Base-by-base conservation (phyloP, 2,329 filamentous ascomycete species). In the Juglanconis oblonga region DNA sequence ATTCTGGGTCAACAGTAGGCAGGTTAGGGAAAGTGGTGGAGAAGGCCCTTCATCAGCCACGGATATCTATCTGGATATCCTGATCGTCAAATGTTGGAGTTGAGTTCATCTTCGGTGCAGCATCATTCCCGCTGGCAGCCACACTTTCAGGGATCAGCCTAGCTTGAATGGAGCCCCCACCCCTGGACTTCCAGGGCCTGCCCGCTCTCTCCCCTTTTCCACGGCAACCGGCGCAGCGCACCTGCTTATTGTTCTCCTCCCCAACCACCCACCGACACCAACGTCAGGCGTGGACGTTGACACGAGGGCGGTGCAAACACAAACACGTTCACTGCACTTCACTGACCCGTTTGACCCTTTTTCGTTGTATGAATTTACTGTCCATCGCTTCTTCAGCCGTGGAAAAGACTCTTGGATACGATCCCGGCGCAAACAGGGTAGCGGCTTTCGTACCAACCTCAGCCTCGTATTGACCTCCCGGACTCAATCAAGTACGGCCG, bases 381-480 rank as follows among this genome's bases (percentile, higher is more conserved):
- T 53, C 36, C 52, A 53, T 53, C 38, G 36, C 38, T 42, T 53
- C 36, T 38, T 42, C 31, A 13, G 11, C 40, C n/a, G 31, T 33
- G 9, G 29, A 32, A 55, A 35, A 38, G 32, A 48, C 32, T 5
- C 45, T 40, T 14, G 36, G 32, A 31, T 52, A 45, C 49, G 56
- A 24, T 24, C 24, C 24, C 24, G 24, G 24, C 24, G 24, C 24
- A 24, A 24, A 45, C 53, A 36, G 32, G 8, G 33, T 24, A 13
- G 24, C 47, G 9, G 36, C 5, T 35, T 42, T 51, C n/a, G 59
- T 54, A n/a, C 32, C 24, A 44, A 14, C 35, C 32, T 38, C 57
- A 29, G 50, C 57, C 61, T 62, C 61, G 57, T 62, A 60, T 62
- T 60, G 36, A 44, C 56, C 57, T 53, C 44, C 48, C 17, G 44